phyloP scores from a whole-genome alignment of 1,284 basidiomycete genomes.

The Fistulina hepatica region DNA sequence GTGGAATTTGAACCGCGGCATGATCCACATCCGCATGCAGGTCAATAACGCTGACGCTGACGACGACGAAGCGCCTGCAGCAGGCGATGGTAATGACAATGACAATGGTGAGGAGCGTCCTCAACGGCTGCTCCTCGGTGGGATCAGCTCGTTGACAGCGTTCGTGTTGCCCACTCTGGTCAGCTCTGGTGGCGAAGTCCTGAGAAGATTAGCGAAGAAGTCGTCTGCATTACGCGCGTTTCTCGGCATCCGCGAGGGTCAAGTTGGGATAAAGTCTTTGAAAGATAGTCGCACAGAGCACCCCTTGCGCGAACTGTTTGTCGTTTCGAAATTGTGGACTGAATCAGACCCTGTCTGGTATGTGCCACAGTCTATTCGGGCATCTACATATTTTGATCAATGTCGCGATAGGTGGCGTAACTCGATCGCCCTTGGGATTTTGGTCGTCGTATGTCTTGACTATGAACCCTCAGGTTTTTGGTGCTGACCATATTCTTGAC shows the following conservation, averaged over 20 bases:
- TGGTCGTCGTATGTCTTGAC: slow-evolving; percentile 41
- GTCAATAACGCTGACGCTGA: slow-evolving; percentile 10
- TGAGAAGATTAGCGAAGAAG: slow-evolving; percentile 41
- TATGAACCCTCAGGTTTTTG: slow-evolving; percentile 1
- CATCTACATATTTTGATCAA: background rate
- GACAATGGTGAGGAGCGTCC: slow-evolving; percentile 46
- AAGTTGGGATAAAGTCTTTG: background rate
- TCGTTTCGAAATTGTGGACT: slow-evolving; percentile 48
- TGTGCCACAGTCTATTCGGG: slow-evolving; percentile 10
- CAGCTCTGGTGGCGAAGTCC: slow-evolving; percentile 47
- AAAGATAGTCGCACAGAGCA: slow-evolving; percentile 25
- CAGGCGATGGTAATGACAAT: slow-evolving; percentile 18
- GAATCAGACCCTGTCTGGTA: slow-evolving; percentile 66
- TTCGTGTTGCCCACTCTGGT: slow-evolving; percentile 55
- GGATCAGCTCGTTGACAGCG: slow-evolving; percentile 53
- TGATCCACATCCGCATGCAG: slow-evolving; percentile 20
- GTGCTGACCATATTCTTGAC: slow-evolving; percentile 1
- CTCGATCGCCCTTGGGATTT: slow-evolving; percentile 54
- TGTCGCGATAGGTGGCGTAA: slow-evolving; percentile 53
- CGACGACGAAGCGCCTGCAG: slow-evolving; percentile 13
- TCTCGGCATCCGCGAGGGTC: slow-evolving; percentile 39
- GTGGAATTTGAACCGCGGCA: too few species aligned
- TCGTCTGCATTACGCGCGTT: slow-evolving; percentile 38
- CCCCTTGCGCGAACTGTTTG: slow-evolving; percentile 37
- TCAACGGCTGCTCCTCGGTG: slow-evolving; percentile 43